phyloP scores from a whole-genome alignment of 768 basidiomycete species.

The Amanita polypyramis region DNA sequence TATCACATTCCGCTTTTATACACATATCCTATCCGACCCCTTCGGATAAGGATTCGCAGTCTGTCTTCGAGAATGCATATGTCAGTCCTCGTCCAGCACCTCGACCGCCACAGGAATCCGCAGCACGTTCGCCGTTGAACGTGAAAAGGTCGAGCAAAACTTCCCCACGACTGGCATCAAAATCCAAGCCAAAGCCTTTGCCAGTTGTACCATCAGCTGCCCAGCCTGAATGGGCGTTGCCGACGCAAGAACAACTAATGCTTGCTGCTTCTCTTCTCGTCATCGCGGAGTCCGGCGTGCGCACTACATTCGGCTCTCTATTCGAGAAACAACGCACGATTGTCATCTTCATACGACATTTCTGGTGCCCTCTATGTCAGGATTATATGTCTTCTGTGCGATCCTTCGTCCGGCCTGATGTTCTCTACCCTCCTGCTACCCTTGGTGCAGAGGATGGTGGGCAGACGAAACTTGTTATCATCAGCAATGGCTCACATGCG shows the following conservation, averaged over 20 bases:
- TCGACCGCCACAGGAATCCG: constrained; percentile 10
- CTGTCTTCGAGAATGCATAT: constrained; percentile 15
- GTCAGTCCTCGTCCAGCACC: constrained; percentile 17
- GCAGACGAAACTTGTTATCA: constrained; percentile 39
- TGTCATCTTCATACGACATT: constrained; percentile 81
- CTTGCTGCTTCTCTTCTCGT: constrained; percentile 55
- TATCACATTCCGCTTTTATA: constrained; percentile 13
- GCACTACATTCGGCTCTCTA: constrained; percentile 59
- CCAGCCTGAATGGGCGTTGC: constrained; percentile 31
- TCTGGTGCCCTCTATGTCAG: constrained; percentile 82
- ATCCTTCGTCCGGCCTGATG: constrained; percentile 31
- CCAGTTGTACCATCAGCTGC: not conserved
- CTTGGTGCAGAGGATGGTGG: constrained; percentile 9
- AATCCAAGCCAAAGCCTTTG: constrained; percentile 1
- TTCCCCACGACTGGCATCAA: not conserved
- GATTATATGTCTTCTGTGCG: constrained; percentile 74
- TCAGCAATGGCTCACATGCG: constrained; percentile 68
- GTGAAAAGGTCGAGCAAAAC: not conserved
- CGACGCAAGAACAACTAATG: constrained; percentile 44
- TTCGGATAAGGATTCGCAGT: constrained; percentile 18
- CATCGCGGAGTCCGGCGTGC: constrained; percentile 55
- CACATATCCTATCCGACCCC: constrained; percentile 14
- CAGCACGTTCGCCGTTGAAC: not conserved
- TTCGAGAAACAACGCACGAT: constrained; percentile 46
- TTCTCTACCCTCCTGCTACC: constrained; percentile 17